These are phyloP conservation scores for Lichtheimia ornata DNA, from an alignment of 371 early-diverging fungal genomes.

Conservation along the genomic window DNA sequence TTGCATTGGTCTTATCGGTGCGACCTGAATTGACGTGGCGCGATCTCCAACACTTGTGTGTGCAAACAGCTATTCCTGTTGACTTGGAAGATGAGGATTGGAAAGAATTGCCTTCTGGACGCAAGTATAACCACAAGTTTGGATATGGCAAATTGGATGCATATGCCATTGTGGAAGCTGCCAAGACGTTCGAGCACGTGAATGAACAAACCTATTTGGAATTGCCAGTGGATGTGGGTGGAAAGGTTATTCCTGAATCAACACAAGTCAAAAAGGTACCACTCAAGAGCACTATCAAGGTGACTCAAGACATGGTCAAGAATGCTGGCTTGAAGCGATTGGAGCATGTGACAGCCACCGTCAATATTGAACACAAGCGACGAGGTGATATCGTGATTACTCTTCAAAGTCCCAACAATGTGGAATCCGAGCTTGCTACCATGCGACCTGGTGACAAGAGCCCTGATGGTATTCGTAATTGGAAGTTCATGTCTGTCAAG, in stretches of 20 bases:
- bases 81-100: constrained; percentile 62
- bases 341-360: constrained; percentile 88
- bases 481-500: constrained; percentile 96
- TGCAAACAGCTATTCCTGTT: constrained; percentile 82
- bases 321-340: constrained; percentile 55
- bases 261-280: constrained; percentile 27
- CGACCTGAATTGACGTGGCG: constrained; percentile 93
- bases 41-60: constrained; percentile 84
- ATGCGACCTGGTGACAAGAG: constrained; percentile 66
- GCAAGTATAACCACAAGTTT: constrained; percentile 83
- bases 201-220: constrained; percentile 63
- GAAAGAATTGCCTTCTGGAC: constrained; percentile 61
- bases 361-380: constrained; percentile 76
- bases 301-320: constrained; percentile 51
- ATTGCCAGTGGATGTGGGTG: constrained; percentile 39
- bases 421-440: constrained; percentile 70
- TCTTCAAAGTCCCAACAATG: constrained; percentile 71
- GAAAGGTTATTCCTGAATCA: constrained; percentile 60
- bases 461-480: constrained; percentile 76
- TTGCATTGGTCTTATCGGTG: constrained; percentile 85
- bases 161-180: constrained; percentile 76
- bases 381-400: constrained; percentile 83
- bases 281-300: constrained; percentile 32
- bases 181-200: constrained; percentile 67
- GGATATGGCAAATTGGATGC: constrained; percentile 94